Evolutionary conservation across 2,329 filamentous ascomycete genomes (phyloP).

Genomic region (Paecilomyces sp.): DNA sequence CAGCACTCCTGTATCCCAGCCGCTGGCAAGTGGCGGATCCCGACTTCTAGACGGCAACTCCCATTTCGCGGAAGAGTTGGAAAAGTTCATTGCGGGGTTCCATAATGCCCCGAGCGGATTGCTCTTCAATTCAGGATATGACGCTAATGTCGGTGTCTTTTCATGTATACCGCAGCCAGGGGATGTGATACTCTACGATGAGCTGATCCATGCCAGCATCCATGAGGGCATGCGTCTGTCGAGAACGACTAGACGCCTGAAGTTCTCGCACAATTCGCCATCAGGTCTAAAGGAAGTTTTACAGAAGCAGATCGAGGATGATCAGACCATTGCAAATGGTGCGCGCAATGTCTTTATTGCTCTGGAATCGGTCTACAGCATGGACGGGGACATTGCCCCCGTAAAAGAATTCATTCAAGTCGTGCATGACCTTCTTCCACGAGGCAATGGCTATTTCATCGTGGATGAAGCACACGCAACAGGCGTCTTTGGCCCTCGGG

Average conservation of each 20-base stretch:
- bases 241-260: slow-evolving; percentile 41
- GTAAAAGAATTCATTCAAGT: slow-evolving; percentile 53
- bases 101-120: slow-evolving; percentile 52
- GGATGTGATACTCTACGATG: slow-evolving; percentile 64
- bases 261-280: slow-evolving; percentile 44
- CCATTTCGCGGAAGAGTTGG: slow-evolving; percentile 51
- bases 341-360: slow-evolving; percentile 57
- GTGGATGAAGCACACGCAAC: slow-evolving; percentile 52
- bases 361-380: slow-evolving; percentile 68
- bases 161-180: slow-evolving; percentile 52
- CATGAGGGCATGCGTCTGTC: slow-evolving; percentile 69
- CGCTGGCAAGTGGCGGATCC: slow-evolving; percentile 52
- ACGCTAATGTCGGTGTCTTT: slow-evolving; percentile 61
- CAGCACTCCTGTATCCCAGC: slow-evolving; percentile 25
- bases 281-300: slow-evolving; percentile 31
- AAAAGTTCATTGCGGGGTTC: slow-evolving; percentile 52
- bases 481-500: slow-evolving; percentile 44
- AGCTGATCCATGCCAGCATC: slow-evolving; percentile 68
- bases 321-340: slow-evolving; percentile 30
- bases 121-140: slow-evolving; percentile 59
- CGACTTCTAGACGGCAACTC: slow-evolving; percentile 61
- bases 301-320: slow-evolving; percentile 17
- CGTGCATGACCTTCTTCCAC: slow-evolving; percentile 50
- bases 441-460: slow-evolving; percentile 49
- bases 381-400: slow-evolving; percentile 71